Evolutionary conservation across 768 basidiomycete genomes (phyloP), one percentile per base, ranked within the genome.

Genomic region (Gloeostereum incarnatum): DNA sequence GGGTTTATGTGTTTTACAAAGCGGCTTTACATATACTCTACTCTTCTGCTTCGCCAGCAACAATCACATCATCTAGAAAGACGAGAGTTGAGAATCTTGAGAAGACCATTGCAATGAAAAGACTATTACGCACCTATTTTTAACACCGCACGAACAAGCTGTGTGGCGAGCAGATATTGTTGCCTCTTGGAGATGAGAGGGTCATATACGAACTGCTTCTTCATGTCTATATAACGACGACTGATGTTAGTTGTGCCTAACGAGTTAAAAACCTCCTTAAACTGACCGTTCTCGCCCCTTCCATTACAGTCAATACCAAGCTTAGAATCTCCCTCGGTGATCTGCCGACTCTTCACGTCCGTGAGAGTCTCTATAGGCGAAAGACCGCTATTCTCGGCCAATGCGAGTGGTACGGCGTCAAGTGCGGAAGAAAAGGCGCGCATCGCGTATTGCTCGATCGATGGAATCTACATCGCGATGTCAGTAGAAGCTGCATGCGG

Each of bases 401-500:
- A 71, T 3, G 96, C 96, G 9, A 99, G 75, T 3, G 96, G 96
- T 35, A 98, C 65, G n/a, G 91, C 75, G 51, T 99, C 96, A 6
- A 99, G 68, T 10, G 96, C 94, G 23, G 88, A 86, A 3, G 96
- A 75, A 57, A 98, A 99, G n/a, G 96, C 93, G 35, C 94, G 83
- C 93, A 99, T 97, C 2, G 96, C 96, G 54, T 99, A 99, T 68
- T 99, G 96, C 62, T 99, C 96, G 52, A 99, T 97, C 20, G 90
- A 75, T 1, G 96, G 83, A 47, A 96, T 94, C 88, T 92, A 40
- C 18, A 20, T 18, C n/a, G 14, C 18, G 9, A 34, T 24, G 26
- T 32, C 16, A 30, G 38, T 25, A 47, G 29, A 39, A 39, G 36
- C n/a, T 18, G 16, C 14, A 24, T 6, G 36, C 24, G 1, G 14